Conservation (phyloP, 371 early-diverging fungal species). For the Nematocida displodere region DNA sequence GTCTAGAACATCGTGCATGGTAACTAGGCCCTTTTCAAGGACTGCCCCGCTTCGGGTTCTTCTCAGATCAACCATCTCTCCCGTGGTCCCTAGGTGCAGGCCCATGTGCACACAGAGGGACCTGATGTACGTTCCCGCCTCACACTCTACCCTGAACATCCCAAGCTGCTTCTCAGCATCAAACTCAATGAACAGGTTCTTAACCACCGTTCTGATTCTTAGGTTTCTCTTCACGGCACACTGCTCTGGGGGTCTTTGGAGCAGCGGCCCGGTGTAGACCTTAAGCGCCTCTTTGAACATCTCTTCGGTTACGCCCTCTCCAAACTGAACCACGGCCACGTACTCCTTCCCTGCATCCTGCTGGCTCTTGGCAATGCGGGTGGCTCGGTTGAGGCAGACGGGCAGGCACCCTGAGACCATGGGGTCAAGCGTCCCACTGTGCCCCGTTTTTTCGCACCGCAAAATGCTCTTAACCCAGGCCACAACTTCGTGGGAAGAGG, state of each 20-base stretch:
- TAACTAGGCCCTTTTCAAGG: slow-evolving; percentile 77
- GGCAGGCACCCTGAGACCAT: slow-evolving; percentile 97
- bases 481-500: slow-evolving; percentile 98
- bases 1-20: slow-evolving; percentile 97
- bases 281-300: slow-evolving; percentile 71
- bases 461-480: slow-evolving; percentile 98
- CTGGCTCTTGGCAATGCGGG: slow-evolving; percentile 94
- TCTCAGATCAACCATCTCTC: slow-evolving; percentile 98
- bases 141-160: slow-evolving; percentile 93
- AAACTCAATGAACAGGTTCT: slow-evolving; percentile 85
- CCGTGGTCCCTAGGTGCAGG: slow-evolving; percentile 83
- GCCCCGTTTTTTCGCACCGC: slow-evolving; percentile 95
- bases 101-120: slow-evolving; percentile 97
- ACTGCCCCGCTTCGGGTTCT: slow-evolving; percentile 89
- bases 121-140: slow-evolving; percentile 99
- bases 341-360: slow-evolving; percentile 96
- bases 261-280: slow-evolving; percentile 87
- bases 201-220: slow-evolving; percentile 93
- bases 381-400: slow-evolving; percentile 94
- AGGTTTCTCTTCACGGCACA: slow-evolving; percentile 99
- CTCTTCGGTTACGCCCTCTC: slow-evolving; percentile 45
- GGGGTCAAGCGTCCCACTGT: slow-evolving; percentile 97
- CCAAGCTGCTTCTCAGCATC: slow-evolving; percentile 79
- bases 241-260: slow-evolving; percentile 98
- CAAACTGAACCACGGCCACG: slow-evolving; percentile 81